These are phyloP conservation scores for Fusarium pseudograminearum DNA, from an alignment of 2,329 filamentous ascomycete genomes.

Conservation along the genomic window DNA sequence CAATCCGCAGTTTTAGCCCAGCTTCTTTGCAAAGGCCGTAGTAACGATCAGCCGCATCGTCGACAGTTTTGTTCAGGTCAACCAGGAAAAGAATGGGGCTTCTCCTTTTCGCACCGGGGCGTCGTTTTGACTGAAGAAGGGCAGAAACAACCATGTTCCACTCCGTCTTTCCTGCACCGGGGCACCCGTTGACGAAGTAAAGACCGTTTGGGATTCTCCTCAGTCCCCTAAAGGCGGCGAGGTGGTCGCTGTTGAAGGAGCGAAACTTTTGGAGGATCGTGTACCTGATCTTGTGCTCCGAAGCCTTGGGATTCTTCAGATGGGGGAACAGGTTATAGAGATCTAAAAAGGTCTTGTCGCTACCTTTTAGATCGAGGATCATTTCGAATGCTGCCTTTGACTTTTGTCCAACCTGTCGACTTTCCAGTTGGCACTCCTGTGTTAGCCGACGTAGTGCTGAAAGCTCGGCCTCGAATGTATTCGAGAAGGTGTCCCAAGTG, in stretches of 20 bases:
- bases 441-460: conserved; percentile 48
- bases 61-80: conserved; percentile 62
- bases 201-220: conserved; percentile 56
- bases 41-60: conserved; percentile 60
- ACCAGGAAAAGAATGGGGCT: conserved; percentile 59
- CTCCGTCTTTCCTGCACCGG: conserved; percentile 62
- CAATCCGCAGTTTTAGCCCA: conserved; percentile 51
- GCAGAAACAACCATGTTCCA: conserved; percentile 59
- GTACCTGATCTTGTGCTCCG: conserved; percentile 38
- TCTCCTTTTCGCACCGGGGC: conserved; percentile 35
- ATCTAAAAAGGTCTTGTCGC: conserved; percentile 39
- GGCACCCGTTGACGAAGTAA: conserved; percentile 60
- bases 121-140: conserved; percentile 52
- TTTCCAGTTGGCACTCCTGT: conserved; percentile 32
- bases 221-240: conserved; percentile 52
- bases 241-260: conserved; percentile 56
- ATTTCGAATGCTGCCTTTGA: conserved; percentile 49
- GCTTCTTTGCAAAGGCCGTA: conserved; percentile 52
- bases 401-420: conserved; percentile 17
- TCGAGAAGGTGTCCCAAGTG: conserved; percentile 44
- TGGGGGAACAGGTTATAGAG: conserved; percentile 51
- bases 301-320: conserved; percentile 47
- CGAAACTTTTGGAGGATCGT: conserved; percentile 48
- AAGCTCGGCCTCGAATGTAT: conserved; percentile 52
- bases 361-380: conserved; percentile 49